These are phyloP conservation scores for Trichoderma harzianum DNA, from an alignment of 2,329 filamentous ascomycete genomes.

Conservation along the genomic window DNA sequence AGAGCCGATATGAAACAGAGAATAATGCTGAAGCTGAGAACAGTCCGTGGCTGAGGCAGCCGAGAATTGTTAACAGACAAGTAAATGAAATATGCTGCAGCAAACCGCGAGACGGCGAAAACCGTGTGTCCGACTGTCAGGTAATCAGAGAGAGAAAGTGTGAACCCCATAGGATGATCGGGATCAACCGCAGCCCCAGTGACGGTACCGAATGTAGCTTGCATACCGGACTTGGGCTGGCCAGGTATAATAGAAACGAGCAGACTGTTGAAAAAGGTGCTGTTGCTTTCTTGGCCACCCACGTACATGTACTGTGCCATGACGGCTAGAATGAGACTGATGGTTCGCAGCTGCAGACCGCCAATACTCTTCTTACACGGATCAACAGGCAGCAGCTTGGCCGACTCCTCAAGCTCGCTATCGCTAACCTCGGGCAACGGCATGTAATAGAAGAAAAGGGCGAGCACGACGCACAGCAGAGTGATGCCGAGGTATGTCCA, in stretches of 20 bases:
- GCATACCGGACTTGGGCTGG: slow-evolving; percentile 22
- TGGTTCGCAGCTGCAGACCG: slow-evolving; percentile 53
- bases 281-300: slow-evolving; percentile 66
- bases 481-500: slow-evolving; percentile 85
- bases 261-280: slow-evolving; percentile 57
- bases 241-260: slow-evolving; percentile 41
- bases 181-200: slow-evolving; percentile 26
- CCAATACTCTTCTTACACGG: slow-evolving; percentile 46
- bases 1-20: slow-evolving; percentile 58
- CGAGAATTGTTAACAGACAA: slow-evolving; percentile 44
- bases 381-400: slow-evolving; percentile 48
- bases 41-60: slow-evolving; percentile 64
- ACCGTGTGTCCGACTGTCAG: slow-evolving; percentile 68
- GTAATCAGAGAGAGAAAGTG: slow-evolving; percentile 59
- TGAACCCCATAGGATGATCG: slow-evolving; percentile 43
- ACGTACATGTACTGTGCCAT: slow-evolving; percentile 77
- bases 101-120: slow-evolving; percentile 72
- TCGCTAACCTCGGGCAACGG: slow-evolving; percentile 61
- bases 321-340: slow-evolving; percentile 65
- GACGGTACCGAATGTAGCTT: slow-evolving; percentile 23
- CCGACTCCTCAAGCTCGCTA: slow-evolving; percentile 49
- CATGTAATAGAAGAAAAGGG: slow-evolving; percentile 66
- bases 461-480: slow-evolving; percentile 67
- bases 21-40: slow-evolving; percentile 60
- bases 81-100: slow-evolving; percentile 62